phyloP scores from a whole-genome alignment of 2,329 filamentous ascomycete genomes.

The Fonsecaea erecta region DNA sequence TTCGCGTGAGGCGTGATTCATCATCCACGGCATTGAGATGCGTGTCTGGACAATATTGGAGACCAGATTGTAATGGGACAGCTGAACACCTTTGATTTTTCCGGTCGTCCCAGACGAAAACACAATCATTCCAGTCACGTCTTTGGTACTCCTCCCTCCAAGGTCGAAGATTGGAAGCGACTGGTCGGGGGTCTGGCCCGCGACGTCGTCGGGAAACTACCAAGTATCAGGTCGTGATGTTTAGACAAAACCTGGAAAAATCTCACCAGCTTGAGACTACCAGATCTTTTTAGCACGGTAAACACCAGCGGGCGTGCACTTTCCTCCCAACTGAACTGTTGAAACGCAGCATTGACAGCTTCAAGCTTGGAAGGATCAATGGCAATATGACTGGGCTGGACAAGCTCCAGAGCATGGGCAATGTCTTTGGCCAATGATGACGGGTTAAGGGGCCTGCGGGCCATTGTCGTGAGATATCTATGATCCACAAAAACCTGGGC shows the following conservation, averaged over 20 bases:
- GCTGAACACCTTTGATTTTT: constrained; percentile 44
- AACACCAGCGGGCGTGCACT: constrained; percentile 16
- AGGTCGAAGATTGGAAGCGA: constrained; percentile 36
- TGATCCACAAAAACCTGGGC: not conserved
- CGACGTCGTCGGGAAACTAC: constrained; percentile 22
- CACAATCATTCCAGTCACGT: constrained; percentile 33
- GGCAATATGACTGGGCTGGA: constrained; percentile 37
- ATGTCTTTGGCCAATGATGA: constrained; percentile 37
- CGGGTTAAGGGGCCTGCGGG: constrained; percentile 33
- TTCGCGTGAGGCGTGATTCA: constrained; percentile 14
- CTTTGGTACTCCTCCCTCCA: constrained; percentile 31
- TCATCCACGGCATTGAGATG: constrained; percentile 19
- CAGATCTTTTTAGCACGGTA: constrained; percentile 20
- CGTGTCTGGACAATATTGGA: constrained; percentile 39
- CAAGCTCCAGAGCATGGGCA: constrained; percentile 34
- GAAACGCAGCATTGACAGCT: constrained; percentile 32
- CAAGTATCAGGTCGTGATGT: not conserved
- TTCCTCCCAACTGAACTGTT: constrained; percentile 17
- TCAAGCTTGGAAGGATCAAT: constrained; percentile 35
- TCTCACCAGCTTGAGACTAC: constrained; percentile 16
- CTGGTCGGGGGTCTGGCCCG: constrained; percentile 14
- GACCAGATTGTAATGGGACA: constrained; percentile 52
- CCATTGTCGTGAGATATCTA: constrained; percentile 9
- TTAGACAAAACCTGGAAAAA: not conserved
- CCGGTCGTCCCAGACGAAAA: constrained; percentile 43